phyloP scores from a whole-genome alignment of 352 stramenopile genomes.

The Phytophthora pini region DNA sequence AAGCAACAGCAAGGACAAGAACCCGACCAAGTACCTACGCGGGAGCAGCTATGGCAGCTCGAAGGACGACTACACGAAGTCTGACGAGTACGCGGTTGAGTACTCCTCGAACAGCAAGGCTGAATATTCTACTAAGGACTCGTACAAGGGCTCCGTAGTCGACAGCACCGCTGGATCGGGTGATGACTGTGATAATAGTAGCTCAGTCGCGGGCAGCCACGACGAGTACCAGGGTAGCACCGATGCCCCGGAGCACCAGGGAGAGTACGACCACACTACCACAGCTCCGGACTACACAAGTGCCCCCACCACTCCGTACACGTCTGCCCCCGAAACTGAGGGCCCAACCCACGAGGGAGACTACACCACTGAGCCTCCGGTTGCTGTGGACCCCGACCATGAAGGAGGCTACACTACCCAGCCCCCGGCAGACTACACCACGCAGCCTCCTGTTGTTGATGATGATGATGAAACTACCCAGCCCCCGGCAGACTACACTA shows the following conservation, averaged over 20 bases:
- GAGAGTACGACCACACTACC: constrained; percentile 3
- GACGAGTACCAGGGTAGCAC: constrained; percentile 1
- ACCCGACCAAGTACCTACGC: constrained; percentile 26
- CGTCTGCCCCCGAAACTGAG: not conserved
- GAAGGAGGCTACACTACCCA: not conserved
- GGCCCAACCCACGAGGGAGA: not conserved
- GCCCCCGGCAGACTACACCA: not conserved
- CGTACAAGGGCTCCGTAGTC: constrained; percentile 12
- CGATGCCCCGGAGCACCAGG: constrained; percentile 6
- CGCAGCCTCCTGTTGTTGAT: too few relatives aligned
- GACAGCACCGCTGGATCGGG: constrained; percentile 8
- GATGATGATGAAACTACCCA: not conserved
- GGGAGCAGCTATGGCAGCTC: constrained; percentile 22
- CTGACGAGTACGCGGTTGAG: constrained; percentile 1
- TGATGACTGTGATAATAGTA: constrained; percentile 1
- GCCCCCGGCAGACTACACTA: not conserved
- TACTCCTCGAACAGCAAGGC: constrained; percentile 9
- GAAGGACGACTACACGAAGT: not conserved
- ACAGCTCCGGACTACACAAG: constrained; percentile 2
- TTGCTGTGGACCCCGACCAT: not conserved
- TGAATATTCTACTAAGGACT: constrained; percentile 7
- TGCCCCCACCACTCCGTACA: not conserved
- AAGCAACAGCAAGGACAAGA: constrained; percentile 13
- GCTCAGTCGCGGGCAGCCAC: constrained; percentile 4
- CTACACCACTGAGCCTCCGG: not conserved